These are phyloP conservation scores for Noccaea bulbosa DNA, from an alignment of 345 rosid genomes.

Conservation along the genomic window DNA sequence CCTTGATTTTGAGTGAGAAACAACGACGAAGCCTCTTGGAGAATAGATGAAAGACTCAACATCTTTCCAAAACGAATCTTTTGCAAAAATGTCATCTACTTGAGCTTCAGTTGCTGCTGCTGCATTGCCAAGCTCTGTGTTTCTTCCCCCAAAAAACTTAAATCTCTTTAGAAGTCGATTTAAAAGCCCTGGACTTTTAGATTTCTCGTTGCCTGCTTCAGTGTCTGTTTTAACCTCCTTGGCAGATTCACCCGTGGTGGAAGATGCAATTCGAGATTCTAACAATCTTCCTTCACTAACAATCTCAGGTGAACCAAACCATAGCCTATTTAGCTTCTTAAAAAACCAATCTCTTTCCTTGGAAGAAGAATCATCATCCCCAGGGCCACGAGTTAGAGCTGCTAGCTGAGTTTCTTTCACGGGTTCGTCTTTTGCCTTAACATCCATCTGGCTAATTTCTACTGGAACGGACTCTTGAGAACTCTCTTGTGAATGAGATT, in stretches of 20 bases:
- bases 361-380: conserved; percentile 32
- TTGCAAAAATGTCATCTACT: conserved; percentile 42
- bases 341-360: conserved; percentile 41
- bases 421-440: conserved; percentile 17
- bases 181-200: conserved; percentile 45
- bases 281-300: conserved; percentile 22
- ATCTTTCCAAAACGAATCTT: conserved; percentile 61
- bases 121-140: conserved; percentile 38
- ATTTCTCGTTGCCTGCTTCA: conserved; percentile 33
- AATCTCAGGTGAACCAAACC: conserved; percentile 49
- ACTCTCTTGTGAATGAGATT: conserved; percentile 24
- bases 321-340: conserved; percentile 48
- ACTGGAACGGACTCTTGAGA: conserved; percentile 36
- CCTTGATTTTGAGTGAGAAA: conserved; percentile 73
- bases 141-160: conserved; percentile 43
- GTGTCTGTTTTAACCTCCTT: conserved; percentile 36
- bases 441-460: conserved; percentile 32
- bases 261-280: conserved; percentile 21
- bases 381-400: conserved; percentile 25
- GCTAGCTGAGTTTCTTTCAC: conserved; percentile 20
- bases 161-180: conserved; percentile 45
- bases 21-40: conserved; percentile 52
- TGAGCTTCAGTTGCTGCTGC: conserved; percentile 41
- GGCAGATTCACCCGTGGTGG: conserved; percentile 38
- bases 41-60: conserved; percentile 63